Conservation (phyloP, 164 flowering plant genomes). For the Piper longum region DNA sequence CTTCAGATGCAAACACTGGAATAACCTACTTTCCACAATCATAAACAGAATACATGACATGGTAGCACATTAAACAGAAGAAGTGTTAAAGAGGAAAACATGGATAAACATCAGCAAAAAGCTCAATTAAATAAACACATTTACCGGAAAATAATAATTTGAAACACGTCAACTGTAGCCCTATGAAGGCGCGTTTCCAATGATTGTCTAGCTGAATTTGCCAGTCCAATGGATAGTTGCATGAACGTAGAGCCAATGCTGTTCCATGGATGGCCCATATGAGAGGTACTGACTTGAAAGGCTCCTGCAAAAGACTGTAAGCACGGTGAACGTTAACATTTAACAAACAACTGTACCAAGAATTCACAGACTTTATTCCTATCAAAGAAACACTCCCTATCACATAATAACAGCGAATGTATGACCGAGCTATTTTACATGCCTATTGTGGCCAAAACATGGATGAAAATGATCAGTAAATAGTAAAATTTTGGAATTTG, state of each 20-base stretch:
- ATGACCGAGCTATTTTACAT: background rate
- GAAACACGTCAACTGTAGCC: constrained; percentile 81
- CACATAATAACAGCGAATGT: background rate
- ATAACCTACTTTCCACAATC: constrained; percentile 85
- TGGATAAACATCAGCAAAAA: no score
- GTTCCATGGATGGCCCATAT: constrained; percentile 77
- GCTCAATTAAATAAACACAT: background rate
- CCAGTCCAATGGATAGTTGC: constrained; percentile 41
- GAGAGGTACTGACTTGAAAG: constrained; percentile 78
- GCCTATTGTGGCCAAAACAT: no score
- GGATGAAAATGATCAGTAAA: no score
- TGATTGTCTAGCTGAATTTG: constrained; percentile 45
- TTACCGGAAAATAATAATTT: constrained; percentile 75
- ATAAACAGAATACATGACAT: constrained; percentile 69
- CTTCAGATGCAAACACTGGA: constrained; percentile 78
- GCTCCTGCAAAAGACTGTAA: constrained; percentile 89
- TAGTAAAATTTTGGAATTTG: background rate
- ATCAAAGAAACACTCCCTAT: background rate
- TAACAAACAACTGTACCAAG: background rate
- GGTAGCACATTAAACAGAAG: constrained; percentile 8
- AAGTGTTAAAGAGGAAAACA: no score
- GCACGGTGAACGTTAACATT: constrained; percentile 19
- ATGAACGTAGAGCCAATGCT: constrained; percentile 45
- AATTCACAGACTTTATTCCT: no score
- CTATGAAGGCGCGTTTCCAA: constrained; percentile 79